Evolutionary conservation across 148 eudicot genomes (phyloP), one percentile per base, ranked within the genome.

Genomic region (Arctostaphylos glauca): DNA sequence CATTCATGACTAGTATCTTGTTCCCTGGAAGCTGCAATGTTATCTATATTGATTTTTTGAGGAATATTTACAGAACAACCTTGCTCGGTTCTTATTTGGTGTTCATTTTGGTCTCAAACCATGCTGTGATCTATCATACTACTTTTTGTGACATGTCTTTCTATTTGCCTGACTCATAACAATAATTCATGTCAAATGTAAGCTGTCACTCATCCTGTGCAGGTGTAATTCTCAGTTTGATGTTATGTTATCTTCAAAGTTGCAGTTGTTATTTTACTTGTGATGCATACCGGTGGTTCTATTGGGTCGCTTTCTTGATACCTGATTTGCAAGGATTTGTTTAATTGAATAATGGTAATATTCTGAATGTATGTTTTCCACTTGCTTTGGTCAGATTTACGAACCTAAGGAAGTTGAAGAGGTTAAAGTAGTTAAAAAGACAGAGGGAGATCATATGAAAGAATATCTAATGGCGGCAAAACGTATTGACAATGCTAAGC

Each of bases 341-440:
- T 74, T 74, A 47, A 49, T 46, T 74, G 10, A 10, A 64, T 49
- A 41, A 18, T 71, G 50, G 46, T 21, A 21, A 70, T 54, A 15
- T 19, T 50, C 59, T 53, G 53, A 70, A n/a, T 31, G 52, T 56
- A n/a, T 58, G 55, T 18, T 74, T 74, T 1, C 46, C 25, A 4
- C 68, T 60, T 84, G 71, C 73, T 71, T 79, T 79, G 44, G 15
- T 74, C 89, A 95, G 98, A 92, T 95, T 53, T 92, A 95, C 86
- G 88, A 92, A 85, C 89, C 91, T 31, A 79, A 86, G 88, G 99
- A 93, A 83, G 92, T 76, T 71, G 98, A 92, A 91, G 91, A 89
- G 89, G 94, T 93, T 81, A 92, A 94, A 91, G 94, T 89, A 47
- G 91, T 80, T 82, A 85, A 84, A 81, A 95, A 88, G 88, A 86